Evolutionary conservation across 2,329 filamentous ascomycete genomes (phyloP), one percentile per base, ranked within the genome.

Genomic region (Aureobasidium sp.): DNA sequence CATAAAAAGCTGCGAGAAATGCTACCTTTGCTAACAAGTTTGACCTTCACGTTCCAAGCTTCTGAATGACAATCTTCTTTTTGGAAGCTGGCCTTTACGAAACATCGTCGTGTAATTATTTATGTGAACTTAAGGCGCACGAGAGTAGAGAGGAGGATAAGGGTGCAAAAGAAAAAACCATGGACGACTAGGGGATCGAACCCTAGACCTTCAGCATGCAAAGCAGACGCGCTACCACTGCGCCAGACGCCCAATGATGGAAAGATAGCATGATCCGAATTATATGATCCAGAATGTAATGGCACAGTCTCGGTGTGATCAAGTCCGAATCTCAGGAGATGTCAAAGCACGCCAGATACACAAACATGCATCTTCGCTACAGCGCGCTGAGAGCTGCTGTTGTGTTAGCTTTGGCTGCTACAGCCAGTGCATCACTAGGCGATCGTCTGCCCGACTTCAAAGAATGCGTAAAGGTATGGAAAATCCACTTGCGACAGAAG

Each of bases 391-490:
- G 34, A 20, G 60, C 60, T 25, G 56, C 60, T n/a, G 62, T 62
- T 1, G 27, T 64, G 22, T 31, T 60, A 42, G 34, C 62, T 41
- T 17, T 65, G 25, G 29, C 45, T 9, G 11, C 48, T 58, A 12
- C 44, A 27, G 75, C 79, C 17, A 75, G 80, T 60, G 94, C 91
- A 31, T 97, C 92, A 5, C 70, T 86, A 53, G 94, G 94, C 67
- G 94, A 99, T 75, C 83, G 85, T 61, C 79, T 96, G 64, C 90
- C 90, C 20, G 91, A 96, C 70, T 99, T 99, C 74, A 83, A 82
- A 71, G 81, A 91, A 74, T 99, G 94, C 73, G 84, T 97, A 59
- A 77, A 90, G 80, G 93, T 96, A 79, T 66, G 78, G 75, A 39
- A 22, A 59, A 5, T 37, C 22, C 41, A 34, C 37, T 42, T 36